phyloP scores from a whole-genome alignment of 345 rosid genomes.

The Excoecaria cochinchinensis region DNA sequence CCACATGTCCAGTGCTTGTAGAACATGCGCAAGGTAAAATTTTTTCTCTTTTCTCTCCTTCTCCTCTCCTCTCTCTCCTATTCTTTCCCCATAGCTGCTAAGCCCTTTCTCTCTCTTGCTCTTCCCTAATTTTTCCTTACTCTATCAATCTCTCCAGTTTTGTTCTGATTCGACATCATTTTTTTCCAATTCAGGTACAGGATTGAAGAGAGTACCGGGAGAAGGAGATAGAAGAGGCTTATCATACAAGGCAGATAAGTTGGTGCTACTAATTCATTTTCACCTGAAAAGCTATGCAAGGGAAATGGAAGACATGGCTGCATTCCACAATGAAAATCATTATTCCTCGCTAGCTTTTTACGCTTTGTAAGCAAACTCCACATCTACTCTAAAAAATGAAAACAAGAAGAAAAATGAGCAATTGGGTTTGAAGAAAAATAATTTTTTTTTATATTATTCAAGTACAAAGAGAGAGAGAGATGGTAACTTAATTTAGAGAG shows the following conservation, averaged over 20 bases:
- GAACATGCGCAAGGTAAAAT: too few species aligned
- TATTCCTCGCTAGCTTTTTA: constrained; percentile 68
- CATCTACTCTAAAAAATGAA: constrained; percentile 51
- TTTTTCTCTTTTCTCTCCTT: too few species aligned
- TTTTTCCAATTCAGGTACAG: constrained; percentile 80
- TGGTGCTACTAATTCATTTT: constrained; percentile 27
- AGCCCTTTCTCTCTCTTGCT: too few species aligned
- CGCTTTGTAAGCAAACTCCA: constrained; percentile 68
- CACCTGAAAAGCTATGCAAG: constrained; percentile 56
- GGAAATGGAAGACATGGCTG: constrained; percentile 77
- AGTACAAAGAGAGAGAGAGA: neutral
- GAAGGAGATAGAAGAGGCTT: constrained; percentile 58
- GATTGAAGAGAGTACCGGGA: constrained; percentile 44
- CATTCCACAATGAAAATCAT: constrained; percentile 93
- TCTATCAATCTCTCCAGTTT: too few species aligned
- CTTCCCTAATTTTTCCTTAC: too few species aligned
- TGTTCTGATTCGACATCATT: constrained; percentile 46
- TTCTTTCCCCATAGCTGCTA: too few species aligned
- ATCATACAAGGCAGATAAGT: constrained; percentile 64
- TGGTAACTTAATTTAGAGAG: constrained; percentile 59
- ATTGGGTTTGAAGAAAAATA: too few species aligned
- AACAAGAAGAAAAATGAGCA: neutral
- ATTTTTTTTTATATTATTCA: too few species aligned
- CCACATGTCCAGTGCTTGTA: too few species aligned
- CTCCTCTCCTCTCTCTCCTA: too few species aligned